Evolutionary conservation across 805 yeast species (phyloP).

Genomic region (Wickerhamomyces canadensis): DNA sequence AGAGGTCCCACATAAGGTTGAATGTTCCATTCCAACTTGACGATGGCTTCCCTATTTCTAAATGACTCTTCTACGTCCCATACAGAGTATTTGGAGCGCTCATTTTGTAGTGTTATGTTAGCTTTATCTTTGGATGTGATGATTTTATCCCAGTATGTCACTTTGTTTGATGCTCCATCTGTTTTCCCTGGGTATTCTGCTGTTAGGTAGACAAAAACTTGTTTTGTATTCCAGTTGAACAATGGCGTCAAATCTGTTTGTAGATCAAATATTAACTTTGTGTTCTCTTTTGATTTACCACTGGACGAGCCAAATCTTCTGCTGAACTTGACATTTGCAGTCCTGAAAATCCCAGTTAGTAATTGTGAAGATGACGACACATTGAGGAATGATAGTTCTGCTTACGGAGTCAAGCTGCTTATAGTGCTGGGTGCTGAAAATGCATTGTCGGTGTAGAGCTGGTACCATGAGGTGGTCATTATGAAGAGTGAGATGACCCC

Average conservation of each 20-base stretch:
- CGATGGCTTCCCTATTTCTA: constrained; percentile 56
- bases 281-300: constrained; percentile 71
- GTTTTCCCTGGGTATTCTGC: constrained; percentile 60
- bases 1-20: constrained; percentile 89
- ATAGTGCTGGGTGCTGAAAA: constrained; percentile 36
- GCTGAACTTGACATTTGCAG: constrained; percentile 44
- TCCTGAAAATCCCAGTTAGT: constrained; percentile 9
- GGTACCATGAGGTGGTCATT: constrained; percentile 41
- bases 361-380: too few relatives aligned
- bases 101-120: constrained; percentile 41
- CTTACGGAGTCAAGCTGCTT: constrained; percentile 30
- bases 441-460: constrained; percentile 41
- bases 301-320: constrained; percentile 63
- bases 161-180: constrained; percentile 46
- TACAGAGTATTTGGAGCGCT: constrained; percentile 70
- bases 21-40: constrained; percentile 81
- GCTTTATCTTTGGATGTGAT: constrained; percentile 58
- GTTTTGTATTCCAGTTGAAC: constrained; percentile 97
- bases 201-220: constrained; percentile 84
- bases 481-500: constrained; percentile 42
- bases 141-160: constrained; percentile 90
- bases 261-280: constrained; percentile 66
- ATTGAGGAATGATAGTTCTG: background rate
- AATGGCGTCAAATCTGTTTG: constrained; percentile 69
- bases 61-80: constrained; percentile 72